Percentiles rank a stretch among this genome's conserved stretches.
phyloP scores from a whole-genome alignment of 2,329 filamentous ascomycete species.

The Dactylonectria macrodidyma region DNA sequence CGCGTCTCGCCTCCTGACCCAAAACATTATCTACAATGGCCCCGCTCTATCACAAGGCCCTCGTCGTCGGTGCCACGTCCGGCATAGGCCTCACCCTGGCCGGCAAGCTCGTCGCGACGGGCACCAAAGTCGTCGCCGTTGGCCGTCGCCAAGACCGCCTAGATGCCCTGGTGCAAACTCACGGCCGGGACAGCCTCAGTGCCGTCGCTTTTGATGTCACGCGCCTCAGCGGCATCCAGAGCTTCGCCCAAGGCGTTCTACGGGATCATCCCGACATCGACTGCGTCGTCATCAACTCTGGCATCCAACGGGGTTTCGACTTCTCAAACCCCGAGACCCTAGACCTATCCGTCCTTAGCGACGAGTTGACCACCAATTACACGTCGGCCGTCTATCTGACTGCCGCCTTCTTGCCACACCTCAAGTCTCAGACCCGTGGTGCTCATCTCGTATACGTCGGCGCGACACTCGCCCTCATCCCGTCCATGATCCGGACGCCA shows the following conservation, averaged over 20 bases:
- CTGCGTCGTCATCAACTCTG: slow-evolving; percentile 71
- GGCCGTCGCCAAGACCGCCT: slow-evolving; percentile 65
- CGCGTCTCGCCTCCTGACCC: not conserved
- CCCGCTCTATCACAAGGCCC: slow-evolving; percentile 47
- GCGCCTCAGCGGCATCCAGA: slow-evolving; percentile 53
- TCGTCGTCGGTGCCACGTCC: slow-evolving; percentile 60
- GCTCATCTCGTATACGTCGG: slow-evolving; percentile 44
- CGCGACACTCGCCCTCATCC: slow-evolving; percentile 42
- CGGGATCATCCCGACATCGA: slow-evolving; percentile 49
- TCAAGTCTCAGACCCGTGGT: slow-evolving; percentile 31
- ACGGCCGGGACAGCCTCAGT: slow-evolving; percentile 57
- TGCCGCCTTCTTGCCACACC: slow-evolving; percentile 47
- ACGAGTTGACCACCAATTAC: slow-evolving; percentile 47
- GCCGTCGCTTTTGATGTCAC: slow-evolving; percentile 61
- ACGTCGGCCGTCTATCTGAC: slow-evolving; percentile 47
- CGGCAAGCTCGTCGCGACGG: slow-evolving; percentile 58
- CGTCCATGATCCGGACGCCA: slow-evolving; percentile 42
- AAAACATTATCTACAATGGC: slow-evolving; percentile 32
- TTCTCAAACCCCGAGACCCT: slow-evolving; percentile 43
- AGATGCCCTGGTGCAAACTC: slow-evolving; percentile 60
- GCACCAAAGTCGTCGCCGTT: slow-evolving; percentile 62
- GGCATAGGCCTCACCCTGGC: slow-evolving; percentile 50
- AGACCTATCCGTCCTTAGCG: slow-evolving; percentile 48
- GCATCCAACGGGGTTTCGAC: slow-evolving; percentile 63
- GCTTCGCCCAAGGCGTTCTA: slow-evolving; percentile 37